Evolutionary conservation across 2,329 filamentous ascomycete species (phyloP).

Genomic region (Xenoacremonium recifei): DNA sequence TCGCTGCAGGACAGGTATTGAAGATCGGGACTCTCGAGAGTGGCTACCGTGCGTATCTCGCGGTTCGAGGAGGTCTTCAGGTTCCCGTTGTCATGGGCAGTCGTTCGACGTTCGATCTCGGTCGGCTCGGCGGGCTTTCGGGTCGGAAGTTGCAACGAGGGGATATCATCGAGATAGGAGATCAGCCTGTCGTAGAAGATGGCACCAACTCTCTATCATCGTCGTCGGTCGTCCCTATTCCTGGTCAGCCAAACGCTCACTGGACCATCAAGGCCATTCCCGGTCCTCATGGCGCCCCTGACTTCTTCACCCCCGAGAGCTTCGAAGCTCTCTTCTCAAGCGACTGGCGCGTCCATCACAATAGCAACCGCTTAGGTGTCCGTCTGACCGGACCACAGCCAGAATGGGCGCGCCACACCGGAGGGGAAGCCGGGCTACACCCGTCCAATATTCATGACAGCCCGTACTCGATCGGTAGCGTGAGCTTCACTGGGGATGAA

Average conservation of each 20-base stretch:
- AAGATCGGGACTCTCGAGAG: constrained; percentile 21
- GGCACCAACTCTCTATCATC: not conserved
- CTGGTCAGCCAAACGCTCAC: constrained; percentile 20
- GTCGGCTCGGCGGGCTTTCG: constrained; percentile 32
- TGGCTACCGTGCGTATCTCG: constrained; percentile 34
- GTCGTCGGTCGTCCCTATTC: constrained; percentile 18
- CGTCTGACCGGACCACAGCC: constrained; percentile 36
- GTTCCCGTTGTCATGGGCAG: constrained; percentile 33
- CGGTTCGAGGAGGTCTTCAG: constrained; percentile 33
- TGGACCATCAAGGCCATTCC: constrained; percentile 35
- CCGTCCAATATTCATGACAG: constrained; percentile 42
- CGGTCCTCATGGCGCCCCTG: constrained; percentile 38
- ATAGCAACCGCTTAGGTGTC: constrained; percentile 39
- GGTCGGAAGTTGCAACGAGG: constrained; percentile 30
- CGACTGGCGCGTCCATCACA: constrained; percentile 39
- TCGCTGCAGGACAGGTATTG: constrained; percentile 27
- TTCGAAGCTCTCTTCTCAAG: constrained; percentile 30
- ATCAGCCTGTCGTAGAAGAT: not conserved
- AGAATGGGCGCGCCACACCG: constrained; percentile 35
- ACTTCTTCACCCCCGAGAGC: constrained; percentile 34
- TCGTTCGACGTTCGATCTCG: constrained; percentile 31
- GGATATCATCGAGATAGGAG: constrained; percentile 28
- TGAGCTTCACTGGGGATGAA: constrained; percentile 43
- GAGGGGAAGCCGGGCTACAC: constrained; percentile 38
- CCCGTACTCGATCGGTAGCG: constrained; percentile 38